phyloP scores from a whole-genome alignment of 2,329 filamentous ascomycete species.

The Claviceps sp. region DNA sequence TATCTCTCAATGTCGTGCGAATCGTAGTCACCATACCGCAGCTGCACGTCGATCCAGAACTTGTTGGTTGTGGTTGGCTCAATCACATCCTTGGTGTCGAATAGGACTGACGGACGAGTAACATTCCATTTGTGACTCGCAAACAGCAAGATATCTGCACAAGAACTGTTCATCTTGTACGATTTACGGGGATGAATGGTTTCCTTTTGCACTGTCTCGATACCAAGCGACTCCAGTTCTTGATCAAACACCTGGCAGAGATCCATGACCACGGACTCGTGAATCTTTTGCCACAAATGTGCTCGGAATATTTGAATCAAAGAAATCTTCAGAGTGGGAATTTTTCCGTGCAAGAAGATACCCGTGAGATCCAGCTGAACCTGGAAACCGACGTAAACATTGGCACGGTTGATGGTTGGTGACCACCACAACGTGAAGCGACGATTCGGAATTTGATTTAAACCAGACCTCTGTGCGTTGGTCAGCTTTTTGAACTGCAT shows the following conservation, averaged over 20 bases:
- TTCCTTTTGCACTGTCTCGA: constrained; percentile 97
- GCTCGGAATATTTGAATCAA: constrained; percentile 98
- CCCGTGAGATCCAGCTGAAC: constrained; percentile 95
- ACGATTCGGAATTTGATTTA: constrained; percentile 97
- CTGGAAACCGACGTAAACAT: constrained; percentile 98
- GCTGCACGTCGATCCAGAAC: constrained; percentile 96
- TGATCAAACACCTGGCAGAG: constrained; percentile 97
- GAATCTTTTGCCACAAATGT: constrained; percentile 99
- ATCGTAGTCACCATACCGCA: constrained; percentile 96
- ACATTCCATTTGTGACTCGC: constrained; percentile 99
- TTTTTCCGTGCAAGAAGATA: constrained; percentile 98
- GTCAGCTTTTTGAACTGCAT: constrained; percentile 99
- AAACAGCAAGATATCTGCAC: constrained; percentile 91
- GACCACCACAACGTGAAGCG: constrained; percentile 98
- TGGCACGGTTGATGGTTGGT: constrained; percentile 82
- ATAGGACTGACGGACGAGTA: constrained; percentile 79
- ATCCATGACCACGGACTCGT: constrained; percentile 98
- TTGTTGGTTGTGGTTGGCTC: constrained; percentile 94
- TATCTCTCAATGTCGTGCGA: constrained; percentile 98
- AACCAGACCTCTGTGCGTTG: constrained; percentile 88
- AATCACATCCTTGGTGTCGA: constrained; percentile 92
- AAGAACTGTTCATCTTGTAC: constrained; percentile 99
- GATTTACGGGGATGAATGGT: constrained; percentile 98
- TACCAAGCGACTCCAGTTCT: constrained; percentile 86
- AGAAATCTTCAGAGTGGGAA: constrained; percentile 94